Conservation (phyloP, 2,329 filamentous ascomycete genomes). For the Botryotinia calthae region DNA sequence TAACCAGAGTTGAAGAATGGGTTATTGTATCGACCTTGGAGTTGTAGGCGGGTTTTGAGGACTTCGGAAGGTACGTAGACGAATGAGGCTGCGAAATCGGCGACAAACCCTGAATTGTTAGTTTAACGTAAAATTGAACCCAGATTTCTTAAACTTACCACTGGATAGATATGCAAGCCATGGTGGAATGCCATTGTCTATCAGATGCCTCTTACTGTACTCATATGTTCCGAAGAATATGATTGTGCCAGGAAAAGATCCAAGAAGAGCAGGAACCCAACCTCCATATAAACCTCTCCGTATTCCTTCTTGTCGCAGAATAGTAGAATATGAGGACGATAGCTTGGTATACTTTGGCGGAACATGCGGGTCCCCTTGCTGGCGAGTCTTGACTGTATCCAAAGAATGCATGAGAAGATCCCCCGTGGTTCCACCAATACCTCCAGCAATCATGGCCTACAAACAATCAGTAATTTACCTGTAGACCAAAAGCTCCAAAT, state of each 20-base stretch:
- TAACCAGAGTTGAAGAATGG: conserved; percentile 92
- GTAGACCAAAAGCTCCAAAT: conserved; percentile 14
- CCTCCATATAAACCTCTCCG: conserved; percentile 85
- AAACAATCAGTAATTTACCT: conserved; percentile 27
- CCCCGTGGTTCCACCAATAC: conserved; percentile 85
- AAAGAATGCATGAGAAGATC: conserved; percentile 99
- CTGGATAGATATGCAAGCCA: conserved; percentile 82
- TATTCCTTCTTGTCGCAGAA: conserved; percentile 88
- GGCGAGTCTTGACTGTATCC: conserved; percentile 96
- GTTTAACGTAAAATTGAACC: not conserved
- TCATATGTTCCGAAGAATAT: conserved; percentile 97
- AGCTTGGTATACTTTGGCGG: conserved; percentile 91
- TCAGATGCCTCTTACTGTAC: conserved; percentile 84
- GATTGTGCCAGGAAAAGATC: conserved; percentile 90
- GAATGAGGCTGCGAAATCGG: conserved; percentile 86
- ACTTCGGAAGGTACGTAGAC: conserved; percentile 98
- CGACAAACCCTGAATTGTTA: conserved; percentile 68
- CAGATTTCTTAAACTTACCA: conserved; percentile 51
- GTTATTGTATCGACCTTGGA: conserved; percentile 94
- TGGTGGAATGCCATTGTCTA: conserved; percentile 79
- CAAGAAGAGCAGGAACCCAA: conserved; percentile 85
- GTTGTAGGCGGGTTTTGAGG: conserved; percentile 91
- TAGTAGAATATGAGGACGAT: conserved; percentile 86
- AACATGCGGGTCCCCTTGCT: conserved; percentile 92
- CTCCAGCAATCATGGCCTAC: conserved; percentile 92